Evolutionary conservation across 192 early-diverging fungal genomes (phyloP), one percentile per base, ranked within the genome.

Genomic region (Obelidium mucronatum): DNA sequence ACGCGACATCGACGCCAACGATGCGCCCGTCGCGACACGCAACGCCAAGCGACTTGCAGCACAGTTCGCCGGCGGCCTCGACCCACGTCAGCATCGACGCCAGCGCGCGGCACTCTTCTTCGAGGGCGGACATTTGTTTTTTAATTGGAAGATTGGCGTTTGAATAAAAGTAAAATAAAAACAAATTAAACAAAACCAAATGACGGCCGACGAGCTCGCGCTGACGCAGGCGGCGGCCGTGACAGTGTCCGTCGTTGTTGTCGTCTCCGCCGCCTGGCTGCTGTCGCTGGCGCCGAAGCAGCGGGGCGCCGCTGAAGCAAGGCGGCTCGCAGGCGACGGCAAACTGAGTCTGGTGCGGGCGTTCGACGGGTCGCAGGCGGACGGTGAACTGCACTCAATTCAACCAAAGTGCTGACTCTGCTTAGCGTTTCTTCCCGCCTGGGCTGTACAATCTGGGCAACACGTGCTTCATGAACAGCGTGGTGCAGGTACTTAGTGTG

Each of bases 391-490:
- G 8, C 13, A 26, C 55, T 48, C n/a, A n/a, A 59, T 13, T 30
- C 28, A 6, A 30, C 56, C 5, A 6, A 59, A 30, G 61, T 37
- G 19, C 11, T 37, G 61, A 6, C 28, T 24, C 17, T 39, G 17
- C 34, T 59, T 8, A 31, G 56, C 24, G 31, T 33, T 72, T 88
- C 28, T 88, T 83, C 54, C 84, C 89, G 51, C 83, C 85, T 19
- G 94, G 94, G 15, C 84, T 96, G 11, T 83, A 90, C 74, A 96
- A 96, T 72, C 76, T 92, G 73, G 93, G 94, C 26, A 96, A 96
- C 77, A 94, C 93, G 5, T 96, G 94, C 81, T 96, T 94, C 78
- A 88, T 96, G 86, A 96, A 96, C 74, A 88, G 90, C 11, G 91
- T 93, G 1, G 69, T 96, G 30, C 94, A 97, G 88, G 95, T 88